Conservation (phyloP, 768 basidiomycete species). For the Scleroderma bovista region DNA sequence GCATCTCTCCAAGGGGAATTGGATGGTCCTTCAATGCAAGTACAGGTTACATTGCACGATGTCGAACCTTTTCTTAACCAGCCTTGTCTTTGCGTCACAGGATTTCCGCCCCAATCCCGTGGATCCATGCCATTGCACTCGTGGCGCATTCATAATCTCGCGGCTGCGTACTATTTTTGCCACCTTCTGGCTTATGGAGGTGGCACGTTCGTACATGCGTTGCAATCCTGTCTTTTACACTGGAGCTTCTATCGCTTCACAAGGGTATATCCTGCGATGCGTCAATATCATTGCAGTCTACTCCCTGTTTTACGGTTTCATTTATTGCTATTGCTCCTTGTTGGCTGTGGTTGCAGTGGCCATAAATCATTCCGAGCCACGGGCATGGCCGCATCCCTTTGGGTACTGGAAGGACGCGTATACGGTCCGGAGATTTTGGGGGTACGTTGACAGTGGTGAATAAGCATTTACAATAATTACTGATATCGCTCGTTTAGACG, state of each 20-base stretch:
- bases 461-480: neutral
- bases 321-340: neutral
- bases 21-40: neutral
- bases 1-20: neutral
- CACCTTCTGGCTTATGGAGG: neutral
- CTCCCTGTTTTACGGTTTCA: neutral
- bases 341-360: neutral
- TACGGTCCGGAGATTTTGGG: neutral
- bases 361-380: neutral
- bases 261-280: neutral
- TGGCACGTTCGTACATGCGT: neutral
- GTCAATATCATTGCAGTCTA: neutral
- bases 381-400: neutral
- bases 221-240: constrained; percentile 2
- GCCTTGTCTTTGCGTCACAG: no score
- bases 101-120: no score
- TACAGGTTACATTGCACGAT: neutral
- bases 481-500: neutral
- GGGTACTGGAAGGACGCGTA: neutral
- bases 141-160: no score
- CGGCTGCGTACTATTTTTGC: neutral
- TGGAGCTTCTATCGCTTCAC: neutral
- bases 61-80: no score
- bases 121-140: no score
- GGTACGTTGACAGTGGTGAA: neutral